A percentile compares a stretch with the other conserved stretches of the same genome.
phyloP scores from a whole-genome alignment of 176 grass and related monocot species.

The Aegilops sharonensis region DNA sequence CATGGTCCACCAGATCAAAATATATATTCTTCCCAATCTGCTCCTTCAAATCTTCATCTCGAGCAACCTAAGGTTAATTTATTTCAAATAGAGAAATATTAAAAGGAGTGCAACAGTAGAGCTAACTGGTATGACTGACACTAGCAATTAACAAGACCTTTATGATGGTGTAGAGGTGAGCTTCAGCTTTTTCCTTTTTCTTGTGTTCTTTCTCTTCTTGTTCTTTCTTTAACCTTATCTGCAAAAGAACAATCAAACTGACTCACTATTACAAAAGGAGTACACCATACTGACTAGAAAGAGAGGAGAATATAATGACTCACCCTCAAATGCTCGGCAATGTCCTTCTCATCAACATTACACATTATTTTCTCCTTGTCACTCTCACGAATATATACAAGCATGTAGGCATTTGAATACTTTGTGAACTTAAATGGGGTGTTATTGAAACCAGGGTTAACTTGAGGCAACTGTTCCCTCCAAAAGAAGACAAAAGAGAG shows the following conservation, averaged over 20 bases:
- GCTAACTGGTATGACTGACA: slow-evolving; percentile 16
- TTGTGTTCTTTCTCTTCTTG: slow-evolving; percentile 99
- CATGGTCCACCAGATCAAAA: slow-evolving; percentile 98
- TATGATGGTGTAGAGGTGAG: slow-evolving; percentile 97
- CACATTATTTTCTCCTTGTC: slow-evolving; percentile 98
- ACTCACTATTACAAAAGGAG: slow-evolving; percentile 12
- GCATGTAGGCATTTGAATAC: slow-evolving; percentile 97
- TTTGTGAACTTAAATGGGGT: slow-evolving; percentile 93
- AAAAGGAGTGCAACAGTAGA: slow-evolving; percentile 14
- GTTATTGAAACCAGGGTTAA: slow-evolving; percentile 91
- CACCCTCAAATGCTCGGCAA: slow-evolving; percentile 87
- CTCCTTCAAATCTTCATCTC: slow-evolving; percentile 70
- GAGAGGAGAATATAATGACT: slow-evolving; percentile 23
- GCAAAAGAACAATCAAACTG: slow-evolving; percentile 41
- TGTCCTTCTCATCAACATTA: slow-evolving; percentile 96
- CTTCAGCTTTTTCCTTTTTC: slow-evolving; percentile 98
- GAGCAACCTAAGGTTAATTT: slow-evolving; percentile 67
- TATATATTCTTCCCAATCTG: slow-evolving; percentile 94
- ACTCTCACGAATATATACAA: slow-evolving; percentile 93
- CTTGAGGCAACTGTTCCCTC: slow-evolving; percentile 68
- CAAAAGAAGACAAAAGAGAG: slow-evolving; percentile 20
- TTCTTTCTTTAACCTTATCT: slow-evolving; percentile 99
- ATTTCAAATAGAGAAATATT: slow-evolving; percentile 12
- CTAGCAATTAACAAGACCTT: slow-evolving; percentile 51
- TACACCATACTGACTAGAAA: slow-evolving; percentile 22